Evolutionary conservation across 1,284 basidiomycete species (phyloP), one percentile per base, ranked within the genome.

Genomic region (Puccinia brachypodii): DNA sequence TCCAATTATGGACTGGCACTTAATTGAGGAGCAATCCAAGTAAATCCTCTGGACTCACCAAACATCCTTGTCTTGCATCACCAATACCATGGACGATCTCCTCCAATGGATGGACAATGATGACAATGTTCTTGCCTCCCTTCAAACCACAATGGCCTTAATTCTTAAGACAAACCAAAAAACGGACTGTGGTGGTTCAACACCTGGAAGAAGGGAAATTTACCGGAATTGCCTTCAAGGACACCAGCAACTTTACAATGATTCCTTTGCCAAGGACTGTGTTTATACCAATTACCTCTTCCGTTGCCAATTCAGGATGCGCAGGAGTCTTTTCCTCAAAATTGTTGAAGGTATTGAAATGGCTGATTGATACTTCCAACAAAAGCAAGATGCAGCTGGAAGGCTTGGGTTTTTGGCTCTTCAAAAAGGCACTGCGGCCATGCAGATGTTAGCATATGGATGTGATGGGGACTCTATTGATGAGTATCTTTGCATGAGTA

Each of bases 311-410:
- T 78, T 68, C 40, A 33, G 72, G 40, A 68, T 72, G 68, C 28
- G 25, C 31, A 64, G 60, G 31, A 22, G 7, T n/a, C 62, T 44
- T 33, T 72, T 82, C 40, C 44, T 56, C 13, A 16, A 19, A 22
- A 71, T 73, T 25, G 58, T 53, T 1, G 53, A 68, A 50, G 50
- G 50, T 74, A 71, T 80, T 22, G 80, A 82, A 44, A 72, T 83
- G 31, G 19, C 33, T 4, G 22, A 76, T 25, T 3, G 6, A 4
- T 76, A 76, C n/a, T 76, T 60, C n/a, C 22, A 13, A 3, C 71
- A 74, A 50, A 28, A 62, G 28, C n/a, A 62, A 62, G n/a, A n/a
- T n/a, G n/a, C n/a, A n/a, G n/a, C n/a, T n/a, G n/a, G n/a, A n/a
- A n/a, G n/a, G n/a, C n/a, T n/a, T 22, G 58, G 58, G 11, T 62